phyloP scores from a whole-genome alignment of 2,329 filamentous ascomycete genomes.

The Phaeosphaeria sp. region DNA sequence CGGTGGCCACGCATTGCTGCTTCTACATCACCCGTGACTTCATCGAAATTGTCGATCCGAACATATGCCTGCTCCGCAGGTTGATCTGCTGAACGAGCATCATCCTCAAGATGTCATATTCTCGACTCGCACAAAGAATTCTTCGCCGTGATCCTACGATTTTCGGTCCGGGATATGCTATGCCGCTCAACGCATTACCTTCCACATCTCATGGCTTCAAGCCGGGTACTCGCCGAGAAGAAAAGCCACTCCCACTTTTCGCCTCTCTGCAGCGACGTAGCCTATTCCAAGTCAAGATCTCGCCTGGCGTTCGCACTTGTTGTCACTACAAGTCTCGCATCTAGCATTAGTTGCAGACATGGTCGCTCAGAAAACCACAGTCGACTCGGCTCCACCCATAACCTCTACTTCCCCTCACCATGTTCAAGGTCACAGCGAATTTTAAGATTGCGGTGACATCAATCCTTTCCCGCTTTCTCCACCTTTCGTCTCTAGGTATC shows the following conservation, averaged over 20 bases:
- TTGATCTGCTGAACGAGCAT: too few relatives aligned
- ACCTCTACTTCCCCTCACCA: too few relatives aligned
- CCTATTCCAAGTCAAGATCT: background rate
- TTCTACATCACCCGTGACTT: background rate
- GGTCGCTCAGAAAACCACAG: background rate
- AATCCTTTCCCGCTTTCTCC: background rate
- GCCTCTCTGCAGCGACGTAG: background rate
- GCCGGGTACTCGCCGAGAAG: background rate
- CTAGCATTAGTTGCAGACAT: too few relatives aligned
- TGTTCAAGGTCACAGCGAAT: background rate
- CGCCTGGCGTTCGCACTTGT: too few relatives aligned
- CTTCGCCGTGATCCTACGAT: background rate
- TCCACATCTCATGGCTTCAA: background rate
- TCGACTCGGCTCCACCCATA: background rate
- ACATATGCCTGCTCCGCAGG: background rate
- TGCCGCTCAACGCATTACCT: background rate
- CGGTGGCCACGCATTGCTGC: too few relatives aligned
- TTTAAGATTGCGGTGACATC: slow-evolving; percentile 1
- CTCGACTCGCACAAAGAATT: background rate
- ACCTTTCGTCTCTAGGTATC: background rate
- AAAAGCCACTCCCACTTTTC: background rate
- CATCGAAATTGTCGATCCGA: background rate
- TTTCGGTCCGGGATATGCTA: background rate
- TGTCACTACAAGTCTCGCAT: too few relatives aligned
- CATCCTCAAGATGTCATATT: background rate